Base-by-base conservation (phyloP, 2,329 filamentous ascomycete species). In the Microsporum audouinii region DNA sequence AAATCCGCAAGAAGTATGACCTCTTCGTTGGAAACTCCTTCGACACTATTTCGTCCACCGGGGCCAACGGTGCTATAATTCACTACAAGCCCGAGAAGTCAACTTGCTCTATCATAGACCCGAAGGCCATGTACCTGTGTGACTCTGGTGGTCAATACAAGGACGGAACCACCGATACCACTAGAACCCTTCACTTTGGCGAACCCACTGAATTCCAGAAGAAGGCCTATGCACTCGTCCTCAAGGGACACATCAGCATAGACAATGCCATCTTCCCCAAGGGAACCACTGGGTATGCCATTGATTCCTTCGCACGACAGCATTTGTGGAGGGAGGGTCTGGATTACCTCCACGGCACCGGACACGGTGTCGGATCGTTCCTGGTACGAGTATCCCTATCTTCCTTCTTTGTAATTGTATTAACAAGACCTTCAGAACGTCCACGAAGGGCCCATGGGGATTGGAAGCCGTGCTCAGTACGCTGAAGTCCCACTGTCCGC, bases 111-210 rank as follows among this genome's bases (percentile, higher is more conserved):
- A 78, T 83, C 33, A 90, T 99, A 67, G 90, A 99, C 66, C 89
- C 90, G 0, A 84, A 85, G 5, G 85, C 86, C 12, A 84, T 99
- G 62, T 99, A 99, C 70, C 84, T 99, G 2, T 99, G 94, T 72
- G 94, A 99, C 74, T 97, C 94, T 27, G 94, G 94, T 27, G 94
- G 89, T n/a, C 94, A 99, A 73, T 99, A 92, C 69, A 80, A 88
- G 2, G 94, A 99, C 72, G 94, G 94, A 61, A 99, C 94, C 0
- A 99, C 94, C 0, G 94, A 99, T 70, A 95, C 90, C 0, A 99
- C 94, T 3, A 83, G 94, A 47, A 99, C 94, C 0, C 78, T 96
- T 43, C 94, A 99, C 70, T 97, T 97, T 71, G 89, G 90, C 55
- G 82, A 85, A 31, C 94, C 94, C 0, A 89, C 88, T 0, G 84